Percentiles rank a stretch among this genome's conserved stretches.
These are phyloP conservation scores for Jaapia argillacea DNA, from an alignment of 768 basidiomycete genomes.

Conservation along the genomic window DNA sequence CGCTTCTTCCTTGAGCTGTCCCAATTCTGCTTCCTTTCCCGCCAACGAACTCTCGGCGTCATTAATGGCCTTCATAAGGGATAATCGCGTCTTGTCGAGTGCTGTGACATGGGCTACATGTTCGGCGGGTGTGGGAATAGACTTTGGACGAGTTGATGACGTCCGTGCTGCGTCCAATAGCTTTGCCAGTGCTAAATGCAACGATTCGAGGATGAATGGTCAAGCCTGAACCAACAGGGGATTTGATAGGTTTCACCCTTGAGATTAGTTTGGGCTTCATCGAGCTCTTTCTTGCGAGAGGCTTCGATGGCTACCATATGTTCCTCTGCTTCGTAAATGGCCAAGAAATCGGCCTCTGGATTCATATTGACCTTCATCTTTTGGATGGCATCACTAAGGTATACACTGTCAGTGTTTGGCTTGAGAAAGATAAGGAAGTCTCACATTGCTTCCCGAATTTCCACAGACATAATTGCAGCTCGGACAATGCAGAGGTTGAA, in stretches of 20 bases:
- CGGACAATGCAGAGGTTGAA: no score
- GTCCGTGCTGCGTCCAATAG: slow-evolving; percentile 58
- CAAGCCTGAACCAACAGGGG: not conserved
- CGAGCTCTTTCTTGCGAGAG: slow-evolving; percentile 53
- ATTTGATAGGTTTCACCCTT: slow-evolving; percentile 34
- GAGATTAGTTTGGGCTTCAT: slow-evolving; percentile 53
- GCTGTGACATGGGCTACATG: slow-evolving; percentile 55
- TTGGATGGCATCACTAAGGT: slow-evolving; percentile 49
- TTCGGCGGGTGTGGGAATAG: slow-evolving; percentile 56
- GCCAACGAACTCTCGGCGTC: slow-evolving; percentile 58
- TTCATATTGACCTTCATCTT: slow-evolving; percentile 68
- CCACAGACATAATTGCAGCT: not conserved
- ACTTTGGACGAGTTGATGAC: slow-evolving; percentile 59
- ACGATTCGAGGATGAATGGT: not conserved
- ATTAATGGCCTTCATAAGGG: slow-evolving; percentile 65
- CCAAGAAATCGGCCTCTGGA: slow-evolving; percentile 70
- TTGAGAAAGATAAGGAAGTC: not conserved
- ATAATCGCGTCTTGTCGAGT: slow-evolving; percentile 51
- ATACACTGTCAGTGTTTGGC: not conserved
- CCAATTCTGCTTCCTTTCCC: slow-evolving; percentile 61
- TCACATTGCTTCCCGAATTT: not conserved
- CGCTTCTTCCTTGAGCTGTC: slow-evolving; percentile 56
- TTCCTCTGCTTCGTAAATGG: slow-evolving; percentile 66
- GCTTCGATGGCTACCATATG: slow-evolving; percentile 49
- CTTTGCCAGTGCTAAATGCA: slow-evolving; percentile 44